Base-by-base conservation (phyloP, 1,284 basidiomycete genomes). In the Pseudozyma tsukubaensis region DNA sequence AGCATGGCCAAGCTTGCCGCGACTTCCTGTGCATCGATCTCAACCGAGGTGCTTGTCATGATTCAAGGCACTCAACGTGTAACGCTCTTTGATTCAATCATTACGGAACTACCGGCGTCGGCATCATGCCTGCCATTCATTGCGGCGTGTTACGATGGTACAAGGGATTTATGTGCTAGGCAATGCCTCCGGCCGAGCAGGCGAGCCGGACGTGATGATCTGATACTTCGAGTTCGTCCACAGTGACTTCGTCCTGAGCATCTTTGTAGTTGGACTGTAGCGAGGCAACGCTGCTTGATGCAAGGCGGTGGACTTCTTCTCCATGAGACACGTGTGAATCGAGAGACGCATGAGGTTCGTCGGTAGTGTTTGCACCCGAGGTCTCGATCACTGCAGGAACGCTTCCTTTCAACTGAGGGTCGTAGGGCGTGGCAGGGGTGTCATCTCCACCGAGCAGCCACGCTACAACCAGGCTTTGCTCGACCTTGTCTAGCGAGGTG, bases 401-500 rank as follows among this genome's bases (percentile, higher is more conserved):
- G 12, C 32, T 48, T 4, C 24, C 45, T 19, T 59, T 52, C 40
- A 13, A 57, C 18, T 43, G 47, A 19, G 7, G 4, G 4, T 48
- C 44, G 40, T 43, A 35, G 24, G 16, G 44, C 6, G 37, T 13
- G 21, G 50, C 43, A 4, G 67, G 62, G 12, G 11, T 36, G 7
- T 67, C 72, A 8, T 72, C 70, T 18, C 73, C 78, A 49, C 78
- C 79, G 7, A 81, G 72, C 29, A 81, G 60, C 79, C 79, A 81
- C 36, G 71, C 76, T 5, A 75, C 78, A 7, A 81, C 57, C 14
- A 69, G 42, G 6, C 62, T 63, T 18, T 72, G 63, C 6, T 75
- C 68, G 18, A 56, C 62, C 14, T 54, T 34, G 4, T 68, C 59
- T 12, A 74, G 52, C 48, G 68, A 71, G 6, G 62, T 71, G 45